Conservation (phyloP, 345 rosid species). For the Brassica cretica region DNA sequence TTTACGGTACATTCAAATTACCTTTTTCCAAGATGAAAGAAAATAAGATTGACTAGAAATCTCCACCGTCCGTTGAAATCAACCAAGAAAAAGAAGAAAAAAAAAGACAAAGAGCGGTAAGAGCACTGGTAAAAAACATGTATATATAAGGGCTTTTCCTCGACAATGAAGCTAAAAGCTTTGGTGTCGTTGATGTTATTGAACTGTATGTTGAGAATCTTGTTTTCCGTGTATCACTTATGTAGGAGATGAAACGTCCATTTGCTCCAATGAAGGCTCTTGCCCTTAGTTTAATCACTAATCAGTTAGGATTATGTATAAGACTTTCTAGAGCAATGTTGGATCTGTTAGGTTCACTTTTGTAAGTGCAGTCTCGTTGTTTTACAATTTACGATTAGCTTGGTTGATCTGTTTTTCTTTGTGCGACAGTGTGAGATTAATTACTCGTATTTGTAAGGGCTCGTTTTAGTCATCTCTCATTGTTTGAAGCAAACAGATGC, state of each 20-base stretch:
- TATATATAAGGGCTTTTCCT: neutral
- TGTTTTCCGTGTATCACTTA: neutral
- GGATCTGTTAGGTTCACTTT: conserved; percentile 15
- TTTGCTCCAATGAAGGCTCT: conserved; percentile 64
- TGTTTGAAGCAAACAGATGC: conserved; percentile 11
- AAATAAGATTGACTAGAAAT: too few relatives aligned
- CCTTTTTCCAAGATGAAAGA: too few relatives aligned
- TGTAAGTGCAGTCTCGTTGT: conserved; percentile 21
- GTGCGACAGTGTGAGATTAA: neutral
- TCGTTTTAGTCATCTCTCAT: conserved; percentile 16
- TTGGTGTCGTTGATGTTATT: neutral
- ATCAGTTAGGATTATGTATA: conserved; percentile 6
- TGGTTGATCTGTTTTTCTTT: neutral
- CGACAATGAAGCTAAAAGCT: neutral
- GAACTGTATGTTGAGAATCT: neutral
- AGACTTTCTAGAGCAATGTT: conserved; percentile 23
- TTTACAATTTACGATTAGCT: conserved; percentile 20
- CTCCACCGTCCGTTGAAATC: too few relatives aligned
- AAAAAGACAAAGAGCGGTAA: too few relatives aligned
- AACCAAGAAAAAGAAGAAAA: too few relatives aligned
- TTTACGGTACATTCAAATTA: too few relatives aligned
- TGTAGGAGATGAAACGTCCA: conserved; percentile 65
- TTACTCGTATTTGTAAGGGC: conserved; percentile 11
- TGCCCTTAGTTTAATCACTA: neutral
- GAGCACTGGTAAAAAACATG: conserved; percentile 51